Base-by-base conservation (phyloP, 1,284 basidiomycete genomes). In the Coriolopsis trogii region DNA sequence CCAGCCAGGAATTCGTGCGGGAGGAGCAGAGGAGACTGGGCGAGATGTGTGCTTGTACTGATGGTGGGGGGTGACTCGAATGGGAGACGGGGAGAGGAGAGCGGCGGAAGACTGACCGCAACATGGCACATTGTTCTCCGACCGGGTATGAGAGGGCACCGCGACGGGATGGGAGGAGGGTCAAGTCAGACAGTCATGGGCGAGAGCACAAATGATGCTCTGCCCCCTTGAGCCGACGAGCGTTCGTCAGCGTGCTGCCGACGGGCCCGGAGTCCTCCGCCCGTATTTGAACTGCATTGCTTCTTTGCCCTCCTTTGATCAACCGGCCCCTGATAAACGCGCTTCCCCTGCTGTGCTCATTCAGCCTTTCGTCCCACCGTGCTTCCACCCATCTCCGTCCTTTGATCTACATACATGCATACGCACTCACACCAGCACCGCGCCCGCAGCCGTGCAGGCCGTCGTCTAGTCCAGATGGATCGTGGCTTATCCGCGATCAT, bases 81-180 rank as follows among this genome's bases (percentile, higher is more conserved):
- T 5, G 36, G 40, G 37, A 15, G 53, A 16, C 44, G 21, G 26
- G 56, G 31, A 37, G 46, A 47, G 18, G 45, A 6, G 31, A 49
- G 40, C 43, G 56, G 40, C 62, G 58, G 23, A 59, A 37, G 4
- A 56, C 40, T 54, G 57, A 58, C 42, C 62, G 61, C 50, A 65
- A 58, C 66, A 68, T 68, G 37, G 65, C 50, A 63, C 66, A 68
- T 68, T 46, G 63, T 63, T 55, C 45, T 26, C 10, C 26, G 41
- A 37, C 46, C 47, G 31, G n/a, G n/a, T 23, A 38, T 36, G 24
- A 39, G 18, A 4, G 30, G 37, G 24, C 18, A 15, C 23, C 29
- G 21, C 44, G 44, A 30, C 41, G 28, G 23, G 40, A 38, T 16
- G 38, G 33, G 41, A 41, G 3, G 42, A 21, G 28, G 25, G 33